Percentiles rank a stretch among this genome's conserved stretches.
These are phyloP conservation scores for Ganoderma meredithae DNA, from an alignment of 1,284 basidiomycete genomes.

Conservation along the genomic window DNA sequence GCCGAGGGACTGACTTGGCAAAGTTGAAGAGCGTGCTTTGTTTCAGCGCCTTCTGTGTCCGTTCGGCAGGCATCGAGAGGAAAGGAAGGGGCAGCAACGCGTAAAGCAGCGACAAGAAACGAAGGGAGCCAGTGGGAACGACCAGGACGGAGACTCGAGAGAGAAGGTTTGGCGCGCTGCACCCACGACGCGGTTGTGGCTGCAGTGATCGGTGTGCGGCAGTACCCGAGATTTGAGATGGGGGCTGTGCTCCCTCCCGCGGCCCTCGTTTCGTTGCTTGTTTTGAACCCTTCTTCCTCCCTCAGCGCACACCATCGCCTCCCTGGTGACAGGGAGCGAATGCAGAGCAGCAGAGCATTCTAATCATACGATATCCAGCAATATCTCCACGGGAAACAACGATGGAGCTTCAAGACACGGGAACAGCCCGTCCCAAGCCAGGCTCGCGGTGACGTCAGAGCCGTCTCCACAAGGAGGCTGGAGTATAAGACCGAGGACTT, in stretches of 20 bases:
- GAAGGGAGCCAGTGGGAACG: background rate
- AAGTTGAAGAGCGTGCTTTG: constrained; percentile 20
- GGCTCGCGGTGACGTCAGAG: constrained; percentile 2
- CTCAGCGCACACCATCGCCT: background rate
- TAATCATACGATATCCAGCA: background rate
- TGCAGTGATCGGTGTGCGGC: background rate
- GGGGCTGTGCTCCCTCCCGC: background rate
- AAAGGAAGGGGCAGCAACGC: background rate
- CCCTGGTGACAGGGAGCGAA: background rate
- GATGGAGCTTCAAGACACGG: no score
- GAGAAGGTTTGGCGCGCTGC: background rate
- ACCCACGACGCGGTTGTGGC: constrained; percentile 3
- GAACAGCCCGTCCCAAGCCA: background rate
- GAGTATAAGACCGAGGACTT: background rate
- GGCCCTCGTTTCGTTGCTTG: background rate
- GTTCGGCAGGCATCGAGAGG: constrained; percentile 22
- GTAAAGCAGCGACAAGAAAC: background rate
- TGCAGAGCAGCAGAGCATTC: background rate
- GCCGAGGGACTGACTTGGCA: background rate
- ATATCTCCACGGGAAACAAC: background rate
- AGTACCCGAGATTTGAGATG: background rate
- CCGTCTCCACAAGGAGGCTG: constrained; percentile 1
- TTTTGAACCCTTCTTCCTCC: no score
- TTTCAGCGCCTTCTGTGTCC: constrained; percentile 6
- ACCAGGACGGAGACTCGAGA: background rate